phyloP scores from a whole-genome alignment of 2,329 filamentous ascomycete species.

The Aspergillus texensis region DNA sequence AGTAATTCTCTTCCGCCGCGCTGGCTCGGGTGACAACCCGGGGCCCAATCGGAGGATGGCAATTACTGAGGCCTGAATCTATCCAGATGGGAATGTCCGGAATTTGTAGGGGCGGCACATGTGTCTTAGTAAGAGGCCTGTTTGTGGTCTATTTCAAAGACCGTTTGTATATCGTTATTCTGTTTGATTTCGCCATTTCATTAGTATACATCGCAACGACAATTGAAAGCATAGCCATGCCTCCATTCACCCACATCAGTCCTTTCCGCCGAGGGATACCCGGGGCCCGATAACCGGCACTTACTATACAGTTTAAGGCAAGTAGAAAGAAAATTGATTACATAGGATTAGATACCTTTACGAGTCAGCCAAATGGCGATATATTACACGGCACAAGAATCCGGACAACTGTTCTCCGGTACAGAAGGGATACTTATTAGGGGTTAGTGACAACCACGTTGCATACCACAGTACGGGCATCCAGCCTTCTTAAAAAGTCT shows the following conservation, averaged over 20 bases:
- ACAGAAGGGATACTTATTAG: background rate
- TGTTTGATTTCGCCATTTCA: background rate
- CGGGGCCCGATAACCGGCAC: background rate
- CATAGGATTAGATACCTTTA: background rate
- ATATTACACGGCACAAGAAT: background rate
- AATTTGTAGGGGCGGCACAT: background rate
- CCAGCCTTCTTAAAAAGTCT: background rate
- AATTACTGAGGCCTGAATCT: background rate
- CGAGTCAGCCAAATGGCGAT: background rate
- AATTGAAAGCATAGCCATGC: background rate
- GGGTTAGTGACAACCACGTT: background rate
- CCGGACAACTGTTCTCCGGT: background rate
- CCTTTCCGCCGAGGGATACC: slow-evolving; percentile 1
- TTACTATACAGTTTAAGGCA: background rate
- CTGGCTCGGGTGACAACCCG: background rate
- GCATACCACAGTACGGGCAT: background rate
- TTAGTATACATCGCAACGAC: background rate
- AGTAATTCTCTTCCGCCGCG: background rate
- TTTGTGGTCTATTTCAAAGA: background rate
- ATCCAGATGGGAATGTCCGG: background rate
- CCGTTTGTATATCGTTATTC: background rate
- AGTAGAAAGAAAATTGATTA: background rate
- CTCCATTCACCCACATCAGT: background rate
- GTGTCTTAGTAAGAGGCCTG: background rate
- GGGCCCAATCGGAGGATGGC: background rate